Base-by-base conservation (phyloP, 116 monocot species). In the Trichopus zeylanicus region DNA sequence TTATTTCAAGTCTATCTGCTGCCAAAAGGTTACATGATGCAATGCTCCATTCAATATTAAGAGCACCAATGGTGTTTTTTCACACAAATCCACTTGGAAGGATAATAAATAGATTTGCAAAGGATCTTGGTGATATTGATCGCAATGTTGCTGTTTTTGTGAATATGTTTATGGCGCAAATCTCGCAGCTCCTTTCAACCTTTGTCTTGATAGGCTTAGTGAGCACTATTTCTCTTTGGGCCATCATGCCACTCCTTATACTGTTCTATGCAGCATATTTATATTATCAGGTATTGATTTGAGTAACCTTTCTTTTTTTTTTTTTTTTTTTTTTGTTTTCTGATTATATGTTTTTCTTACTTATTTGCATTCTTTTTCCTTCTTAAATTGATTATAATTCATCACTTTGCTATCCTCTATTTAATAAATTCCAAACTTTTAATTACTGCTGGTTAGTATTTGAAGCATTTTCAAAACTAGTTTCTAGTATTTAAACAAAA, bases 41-140 rank as follows among this genome's bases (percentile, higher is more conserved):
- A 13, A 92, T 98, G 92, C 88, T 98, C 38, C 65, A 75, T 21
- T 82, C 98, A 30, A 83, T 98, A 70, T 75, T 98, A 69, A 79
- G 88, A 69, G 98, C 85, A 57, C 98, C 98, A 29, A 98, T 98
- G 88, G 66, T 92, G 35, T 98, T 92, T 66, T 98, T 98, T 70
- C 98, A 98, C 56, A 98, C 98, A 16, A 98, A 98, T 68, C 98
- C 98, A 55, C 79, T 98, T 68, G 98, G 98, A 51, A 60, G 98
- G 48, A 81, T 98, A 64, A 98, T 98, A 34, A 98, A 98, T 58
- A 73, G 98, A 63, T 98, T 98, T 71, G 92, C 98, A 38, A 98
- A 98, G 61, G 98, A 98, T 74, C 57, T 92, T 18, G 79, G 98
- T 39, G 98, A 98, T 74, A 83, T 98, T 57, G 98, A 98, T 70